These are phyloP conservation scores for Globisporangium cylindrosporum DNA, from an alignment of 352 stramenopile species.

Conservation along the genomic window DNA sequence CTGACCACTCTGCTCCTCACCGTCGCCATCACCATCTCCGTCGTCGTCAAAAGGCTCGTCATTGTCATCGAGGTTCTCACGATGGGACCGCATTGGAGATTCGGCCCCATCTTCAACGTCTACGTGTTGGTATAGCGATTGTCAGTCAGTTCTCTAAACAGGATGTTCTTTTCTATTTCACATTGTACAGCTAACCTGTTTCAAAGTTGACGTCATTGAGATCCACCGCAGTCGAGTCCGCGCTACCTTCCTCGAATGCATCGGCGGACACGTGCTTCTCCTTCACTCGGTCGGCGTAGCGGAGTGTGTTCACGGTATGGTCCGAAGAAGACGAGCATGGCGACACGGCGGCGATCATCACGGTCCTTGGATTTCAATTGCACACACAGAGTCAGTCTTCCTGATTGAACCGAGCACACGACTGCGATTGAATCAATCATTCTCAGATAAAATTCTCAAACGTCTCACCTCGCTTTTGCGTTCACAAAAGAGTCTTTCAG, in stretches of 20 bases:
- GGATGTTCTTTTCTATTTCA: not conserved
- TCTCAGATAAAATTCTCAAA: not conserved
- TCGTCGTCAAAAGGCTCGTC: slow-evolving; percentile 23
- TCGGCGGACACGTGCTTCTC: slow-evolving; percentile 88
- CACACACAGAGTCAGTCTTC: not conserved
- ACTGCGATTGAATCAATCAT: not conserved
- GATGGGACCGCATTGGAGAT: slow-evolving; percentile 15
- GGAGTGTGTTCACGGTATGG: slow-evolving; percentile 96
- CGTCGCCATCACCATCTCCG: slow-evolving; percentile 19
- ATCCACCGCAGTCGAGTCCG: slow-evolving; percentile 34
- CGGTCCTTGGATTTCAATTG: slow-evolving; percentile 55
- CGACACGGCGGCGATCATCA: slow-evolving; percentile 96
- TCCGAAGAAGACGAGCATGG: slow-evolving; percentile 92
- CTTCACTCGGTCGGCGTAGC: slow-evolving; percentile 97
- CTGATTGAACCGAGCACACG: too few species aligned
- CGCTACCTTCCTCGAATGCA: slow-evolving; percentile 48
- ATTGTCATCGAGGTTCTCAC: slow-evolving; percentile 26
- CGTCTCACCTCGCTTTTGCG: slow-evolving; percentile 74
- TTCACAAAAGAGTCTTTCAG: slow-evolving; percentile 98
- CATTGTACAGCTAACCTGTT: slow-evolving; percentile 27
- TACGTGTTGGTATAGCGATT: not conserved
- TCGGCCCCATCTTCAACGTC: slow-evolving; percentile 34
- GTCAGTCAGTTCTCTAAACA: not conserved
- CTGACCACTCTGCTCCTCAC: slow-evolving; percentile 9
- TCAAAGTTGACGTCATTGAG: slow-evolving; percentile 61